Evolutionary conservation across 2,329 filamentous ascomycete species (phyloP).

Genomic region (Monilinia vaccinii-corymbosi): DNA sequence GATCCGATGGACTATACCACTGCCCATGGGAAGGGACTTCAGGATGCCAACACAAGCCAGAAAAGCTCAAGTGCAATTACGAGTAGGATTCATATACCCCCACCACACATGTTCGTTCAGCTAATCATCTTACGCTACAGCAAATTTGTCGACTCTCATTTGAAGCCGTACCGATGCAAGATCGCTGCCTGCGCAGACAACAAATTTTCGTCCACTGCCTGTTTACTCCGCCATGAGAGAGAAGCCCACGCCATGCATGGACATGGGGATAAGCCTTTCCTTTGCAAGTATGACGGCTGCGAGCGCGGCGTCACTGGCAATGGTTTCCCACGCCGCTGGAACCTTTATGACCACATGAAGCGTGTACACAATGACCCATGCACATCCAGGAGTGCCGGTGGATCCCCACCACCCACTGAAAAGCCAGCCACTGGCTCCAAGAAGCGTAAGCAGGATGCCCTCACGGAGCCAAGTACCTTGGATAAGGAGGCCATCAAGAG

Average conservation of each 20-base stretch:
- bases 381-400: constrained; percentile 16
- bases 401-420: constrained; percentile 19
- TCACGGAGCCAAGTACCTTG: constrained; percentile 14
- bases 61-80: constrained; percentile 98
- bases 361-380: constrained; percentile 61
- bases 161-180: constrained; percentile 96
- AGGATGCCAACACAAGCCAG: constrained; percentile 78
- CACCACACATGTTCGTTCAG: constrained; percentile 8
- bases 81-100: constrained; percentile 56
- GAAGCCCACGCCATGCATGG: constrained; percentile 95
- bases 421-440: constrained; percentile 18
- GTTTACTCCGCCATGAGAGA: constrained; percentile 86
- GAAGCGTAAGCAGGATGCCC: constrained; percentile 28
- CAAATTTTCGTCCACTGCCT: constrained; percentile 90
- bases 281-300: constrained; percentile 81
- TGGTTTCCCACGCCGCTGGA: constrained; percentile 92
- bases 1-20: constrained; percentile 76
- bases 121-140: constrained; percentile 38
- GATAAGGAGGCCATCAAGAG: constrained; percentile 23
- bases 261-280: constrained; percentile 84
- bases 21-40: constrained; percentile 74
- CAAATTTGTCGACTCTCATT: constrained; percentile 94
- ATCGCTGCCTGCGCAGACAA: constrained; percentile 71
- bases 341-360: constrained; percentile 94
- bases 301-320: constrained; percentile 74